Evolutionary conservation across 306 rosid species (phyloP), one percentile per base, ranked within the genome.

Genomic region (Ormosia emarginata): DNA sequence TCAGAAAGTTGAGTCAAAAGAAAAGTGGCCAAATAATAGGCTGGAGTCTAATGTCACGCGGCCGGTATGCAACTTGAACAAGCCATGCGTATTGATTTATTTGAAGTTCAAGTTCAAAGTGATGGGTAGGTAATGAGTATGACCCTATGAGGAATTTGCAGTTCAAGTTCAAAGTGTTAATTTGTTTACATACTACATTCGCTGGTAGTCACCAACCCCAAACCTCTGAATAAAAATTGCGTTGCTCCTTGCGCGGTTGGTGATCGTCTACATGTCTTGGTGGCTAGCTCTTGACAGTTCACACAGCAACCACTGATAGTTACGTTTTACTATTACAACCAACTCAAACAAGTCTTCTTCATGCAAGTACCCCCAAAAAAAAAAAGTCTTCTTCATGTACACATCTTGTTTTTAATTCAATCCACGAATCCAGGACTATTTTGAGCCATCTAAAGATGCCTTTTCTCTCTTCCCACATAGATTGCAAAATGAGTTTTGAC

Each of bases 291-390:
- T 71, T 59, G 46, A 29, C 15, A n/a, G 5, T 39, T 49, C 10
- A 46, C 41, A 66, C 83, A n/a, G n/a, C 83, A 77, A 71, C 79
- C 49, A 32, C 53, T 71, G 87, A 80, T 44, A 58, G 79, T 61
- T 76, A 77, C 83, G 78, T 80, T 76, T 83, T 71, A 36, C 90
- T 83, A 71, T 87, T 50, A 34, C 85, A 37, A 13, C 66, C 59
- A 52, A 46, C 71, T 6, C 14, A 30, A 53, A 63, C 75, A 77
- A n/a, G n/a, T n/a, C n/a, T n/a, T n/a, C n/a, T n/a, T n/a, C n/a
- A n/a, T n/a, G n/a, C n/a, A n/a, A n/a, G n/a, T n/a, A n/a, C n/a
- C n/a, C n/a, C n/a, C n/a, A n/a, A n/a, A n/a, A n/a, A n/a, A n/a
- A n/a, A n/a, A n/a, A 44, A 43, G 47, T 56, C 73, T 8, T 34